Percentiles rank a stretch among this genome's conserved stretches.
These are phyloP conservation scores for Termitomyces sp. DNA, from an alignment of 768 basidiomycete genomes.

Conservation along the genomic window DNA sequence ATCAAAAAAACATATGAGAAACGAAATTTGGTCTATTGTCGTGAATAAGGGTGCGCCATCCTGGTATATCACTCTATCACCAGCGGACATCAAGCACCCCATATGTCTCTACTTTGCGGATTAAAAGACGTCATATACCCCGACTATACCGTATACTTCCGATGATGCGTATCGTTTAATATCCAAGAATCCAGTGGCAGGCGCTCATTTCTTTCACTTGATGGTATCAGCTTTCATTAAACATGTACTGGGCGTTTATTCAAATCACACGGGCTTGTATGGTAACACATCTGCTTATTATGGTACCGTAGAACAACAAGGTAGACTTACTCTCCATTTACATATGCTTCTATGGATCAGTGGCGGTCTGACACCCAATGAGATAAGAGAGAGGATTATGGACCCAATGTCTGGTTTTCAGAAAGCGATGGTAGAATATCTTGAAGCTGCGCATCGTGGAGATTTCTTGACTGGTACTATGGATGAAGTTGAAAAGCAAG, in stretches of 20 bases:
- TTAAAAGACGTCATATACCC: too few relatives aligned
- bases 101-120: too few relatives aligned
- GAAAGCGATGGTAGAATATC: too few relatives aligned
- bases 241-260: constrained; percentile 18
- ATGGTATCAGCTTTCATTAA: constrained; percentile 23
- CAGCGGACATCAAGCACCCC: too few relatives aligned
- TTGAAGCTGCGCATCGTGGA: too few relatives aligned
- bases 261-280: constrained; percentile 20
- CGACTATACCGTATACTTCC: too few relatives aligned
- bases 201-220: constrained; percentile 28
- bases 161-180: constrained; percentile 4
- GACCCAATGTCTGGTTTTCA: too few relatives aligned
- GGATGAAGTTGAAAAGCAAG: too few relatives aligned
- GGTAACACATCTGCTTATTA: constrained; percentile 25
- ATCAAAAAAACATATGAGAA: constrained; percentile 23
- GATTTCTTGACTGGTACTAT: too few relatives aligned
- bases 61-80: constrained; percentile 33
- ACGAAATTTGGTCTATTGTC: constrained; percentile 28
- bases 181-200: constrained; percentile 22
- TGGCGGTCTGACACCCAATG: constrained; percentile 8
- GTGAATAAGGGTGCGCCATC: constrained; percentile 21
- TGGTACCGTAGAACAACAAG: too few relatives aligned
- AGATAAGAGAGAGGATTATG: constrained; percentile 2
- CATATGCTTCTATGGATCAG: constrained; percentile 26
- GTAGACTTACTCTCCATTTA: too few relatives aligned